Evolutionary conservation across 441 rosid species (phyloP), one percentile per base, ranked within the genome.

Genomic region (Flueggea neowawraea): DNA sequence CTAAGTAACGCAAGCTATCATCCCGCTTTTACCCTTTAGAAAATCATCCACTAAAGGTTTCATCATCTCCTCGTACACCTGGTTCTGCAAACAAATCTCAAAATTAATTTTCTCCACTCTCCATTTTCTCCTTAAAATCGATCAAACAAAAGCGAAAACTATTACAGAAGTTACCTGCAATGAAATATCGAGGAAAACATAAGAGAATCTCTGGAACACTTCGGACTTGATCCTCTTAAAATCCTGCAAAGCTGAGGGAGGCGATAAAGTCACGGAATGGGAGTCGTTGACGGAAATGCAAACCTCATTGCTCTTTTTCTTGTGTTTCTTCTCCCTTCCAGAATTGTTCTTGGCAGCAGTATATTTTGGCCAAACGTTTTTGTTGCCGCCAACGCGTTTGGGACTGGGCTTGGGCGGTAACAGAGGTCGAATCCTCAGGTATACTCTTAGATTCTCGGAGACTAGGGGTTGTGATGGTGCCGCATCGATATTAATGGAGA

Each of bases 1-100:
- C 98, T 66, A n/a, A n/a, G n/a, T n/a, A 90, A 57, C 0, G 98
- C 96, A 22, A 22, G 95, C 96, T 62, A 94, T 58, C 98, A 94
- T 85, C 55, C 93, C 90, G 17, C 83, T 87, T 66, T 82, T 90
- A 28, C 96, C 98, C 13, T 52, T 65, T 15, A 85, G 60, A 64
- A 94, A 94, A 71, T 87, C 96, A 49, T 85, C 96, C 61, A 87
- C 91, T 66, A 94, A 58, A 10, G 95, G 91, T 61, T 63, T 66
- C 58, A 60, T 43, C 74, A 65, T 66, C 44, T 52, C 49, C 32
- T 61, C 71, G 10, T 31, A 74, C 16, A 69, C 69, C 43, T 44
- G 64, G 32, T 55, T 64, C 98, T 93, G 61, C 63, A 58, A 0
- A 54, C 56, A 67, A 4, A 45, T 3, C 32, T 36, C 10, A 67